Percentiles rank a stretch among this genome's conserved stretches.
Evolutionary conservation across 2,329 filamentous ascomycete genomes (phyloP).

Genomic region (Drechslera avenae): DNA sequence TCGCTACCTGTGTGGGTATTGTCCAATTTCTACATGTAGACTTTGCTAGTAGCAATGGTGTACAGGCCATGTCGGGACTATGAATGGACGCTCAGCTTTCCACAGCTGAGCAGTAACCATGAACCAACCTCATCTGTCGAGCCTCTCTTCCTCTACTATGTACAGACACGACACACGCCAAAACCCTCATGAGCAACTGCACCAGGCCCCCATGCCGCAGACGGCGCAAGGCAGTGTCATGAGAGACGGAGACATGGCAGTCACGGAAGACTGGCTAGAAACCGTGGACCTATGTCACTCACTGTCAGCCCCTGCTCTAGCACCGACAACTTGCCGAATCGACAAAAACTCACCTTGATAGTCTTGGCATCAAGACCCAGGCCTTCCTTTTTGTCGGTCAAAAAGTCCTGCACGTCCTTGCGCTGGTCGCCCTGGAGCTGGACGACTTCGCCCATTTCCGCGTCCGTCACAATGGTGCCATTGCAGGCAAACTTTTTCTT

Average conservation of each 20-base stretch:
- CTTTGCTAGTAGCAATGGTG: conserved; percentile 1
- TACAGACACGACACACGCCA: conserved; percentile 2
- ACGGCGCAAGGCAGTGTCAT: not conserved
- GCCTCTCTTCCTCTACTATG: not conserved
- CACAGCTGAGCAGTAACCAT: conserved; percentile 3
- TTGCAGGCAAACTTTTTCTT: conserved; percentile 99
- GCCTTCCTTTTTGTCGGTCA: conserved; percentile 93
- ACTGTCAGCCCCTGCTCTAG: not conserved
- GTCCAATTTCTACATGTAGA: no score
- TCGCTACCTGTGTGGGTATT: not conserved
- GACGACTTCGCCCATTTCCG: conserved; percentile 98
- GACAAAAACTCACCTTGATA: conserved; percentile 74
- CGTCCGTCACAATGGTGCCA: conserved; percentile 97
- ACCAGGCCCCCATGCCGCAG: not conserved
- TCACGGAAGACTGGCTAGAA: conserved; percentile 31
- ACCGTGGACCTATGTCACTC: conserved; percentile 38
- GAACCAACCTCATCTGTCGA: not conserved
- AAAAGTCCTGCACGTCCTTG: conserved; percentile 97
- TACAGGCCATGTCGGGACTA: not conserved
- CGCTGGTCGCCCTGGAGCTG: conserved; percentile 99
- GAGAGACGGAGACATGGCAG: not conserved
- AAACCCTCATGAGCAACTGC: conserved; percentile 6
- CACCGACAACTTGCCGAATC: conserved; percentile 1
- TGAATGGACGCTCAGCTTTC: conserved; percentile 7
- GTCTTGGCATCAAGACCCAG: conserved; percentile 93